Base-by-base conservation (phyloP, 495 filamentous ascomycete genomes). In the Lophiostoma macrostomum region DNA sequence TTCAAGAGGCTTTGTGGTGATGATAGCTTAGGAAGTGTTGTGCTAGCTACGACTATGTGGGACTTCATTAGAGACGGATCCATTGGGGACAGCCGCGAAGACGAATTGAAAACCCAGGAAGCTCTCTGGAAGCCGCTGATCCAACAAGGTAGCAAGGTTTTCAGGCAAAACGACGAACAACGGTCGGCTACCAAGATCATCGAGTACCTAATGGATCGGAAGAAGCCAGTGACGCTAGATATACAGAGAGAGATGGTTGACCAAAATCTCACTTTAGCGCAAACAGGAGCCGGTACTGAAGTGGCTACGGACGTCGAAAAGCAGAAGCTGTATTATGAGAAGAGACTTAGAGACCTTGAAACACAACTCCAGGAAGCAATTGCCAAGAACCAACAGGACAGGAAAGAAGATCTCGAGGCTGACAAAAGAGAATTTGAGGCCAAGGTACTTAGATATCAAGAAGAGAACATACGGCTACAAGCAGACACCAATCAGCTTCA, bases 91-190 rank as follows among this genome's bases (percentile, higher is more conserved):
- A 16, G 5, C 22, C 44, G 53, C 18, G 53, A 57, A 30, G 22
- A 14, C 5, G 27, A 57, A 19, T 23, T 57, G 1, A 48, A 53
- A 20, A 35, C 63, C 1, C 50, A 64, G 4, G 3, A 20, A 1
- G 25, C 16, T 3, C 72, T 64, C 30, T 74, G 70, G 70, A 58
- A 69, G 46, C 30, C 4, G 1, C 42, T 50, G 53, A 57, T 57
- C 19, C 28, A 42, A 5, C 36, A 40, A 19, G 53, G 53, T 5
- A 50, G 45, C 30, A 43, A 44, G n/a, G 39, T 57, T 1, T 44
- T 44, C 24, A 44, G 53, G 1, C 53, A 57, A 5, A 25, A 50
- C 23, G n/a, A 42, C 1, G 40, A 29, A 1, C 14, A 24, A 10
- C 30, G 4, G n/a, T 50, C 53, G 3, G 53, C 43, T 7, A 6